Conservation (phyloP, 2,329 filamentous ascomycete species). For the Eurotiales sp. region DNA sequence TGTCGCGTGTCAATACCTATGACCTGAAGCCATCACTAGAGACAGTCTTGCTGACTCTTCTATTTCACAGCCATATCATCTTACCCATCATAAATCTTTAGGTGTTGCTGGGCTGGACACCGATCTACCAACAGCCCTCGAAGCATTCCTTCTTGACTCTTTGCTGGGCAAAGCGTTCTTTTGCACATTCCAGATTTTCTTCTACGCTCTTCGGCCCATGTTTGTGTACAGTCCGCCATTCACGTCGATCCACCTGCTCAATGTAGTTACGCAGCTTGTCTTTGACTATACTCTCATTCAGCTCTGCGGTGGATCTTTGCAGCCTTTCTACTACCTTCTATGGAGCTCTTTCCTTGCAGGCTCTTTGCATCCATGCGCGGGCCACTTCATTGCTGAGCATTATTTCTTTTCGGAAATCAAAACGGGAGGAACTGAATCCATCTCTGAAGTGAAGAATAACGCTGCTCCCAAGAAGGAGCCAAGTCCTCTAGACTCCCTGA, state of each 20-base stretch:
- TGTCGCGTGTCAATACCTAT: neutral
- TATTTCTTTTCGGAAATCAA: constrained; percentile 61
- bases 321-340: constrained; percentile 76
- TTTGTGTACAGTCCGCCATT: constrained; percentile 86
- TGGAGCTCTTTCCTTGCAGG: constrained; percentile 91
- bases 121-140: constrained; percentile 85
- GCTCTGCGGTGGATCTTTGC: constrained; percentile 46
- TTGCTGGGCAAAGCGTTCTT: constrained; percentile 97
- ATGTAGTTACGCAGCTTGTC: constrained; percentile 69
- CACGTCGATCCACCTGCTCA: constrained; percentile 78
- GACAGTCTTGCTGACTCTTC: neutral
- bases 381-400: constrained; percentile 98
- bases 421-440: constrained; percentile 35
- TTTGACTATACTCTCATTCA: constrained; percentile 72
- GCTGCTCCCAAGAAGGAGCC: neutral
- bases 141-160: constrained; percentile 87
- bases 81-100: constrained; percentile 98
- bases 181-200: constrained; percentile 98
- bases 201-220: constrained; percentile 96
- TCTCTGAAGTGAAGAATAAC: constrained; percentile 52
- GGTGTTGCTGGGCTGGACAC: constrained; percentile 95
- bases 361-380: constrained; percentile 87
- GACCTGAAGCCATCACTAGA: neutral
- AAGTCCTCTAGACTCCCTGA: constrained; percentile 55
- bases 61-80: constrained; percentile 74